Evolutionary conservation across 331 rosid species (phyloP).

Genomic region (Rhamnella rubrinervis): DNA sequence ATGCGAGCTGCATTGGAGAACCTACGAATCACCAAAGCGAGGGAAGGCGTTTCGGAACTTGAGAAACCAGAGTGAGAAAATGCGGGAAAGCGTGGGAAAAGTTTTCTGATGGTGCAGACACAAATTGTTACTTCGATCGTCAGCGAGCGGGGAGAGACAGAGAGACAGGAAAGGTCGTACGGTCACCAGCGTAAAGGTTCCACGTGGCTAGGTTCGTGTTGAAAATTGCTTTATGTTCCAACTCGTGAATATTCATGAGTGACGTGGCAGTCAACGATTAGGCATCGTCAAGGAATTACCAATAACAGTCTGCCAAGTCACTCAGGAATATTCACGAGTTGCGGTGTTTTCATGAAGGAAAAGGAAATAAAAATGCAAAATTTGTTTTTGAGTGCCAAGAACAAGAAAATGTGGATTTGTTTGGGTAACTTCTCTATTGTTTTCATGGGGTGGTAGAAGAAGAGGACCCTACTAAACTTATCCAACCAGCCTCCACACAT

Average conservation of each 20-base stretch:
- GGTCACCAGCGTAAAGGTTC: slow-evolving; percentile 9
- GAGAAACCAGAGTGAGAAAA: slow-evolving; percentile 32
- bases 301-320: too few species aligned
- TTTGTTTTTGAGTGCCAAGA: too few species aligned
- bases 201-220: slow-evolving; percentile 14
- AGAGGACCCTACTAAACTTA: slow-evolving; percentile 44
- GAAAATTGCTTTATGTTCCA: too few species aligned
- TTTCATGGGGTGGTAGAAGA: too few species aligned
- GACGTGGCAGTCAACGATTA: too few species aligned
- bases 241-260: too few species aligned
- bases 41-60: background rate
- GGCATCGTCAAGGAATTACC: too few species aligned
- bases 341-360: too few species aligned
- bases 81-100: slow-evolving; percentile 11
- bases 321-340: too few species aligned
- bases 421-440: too few species aligned
- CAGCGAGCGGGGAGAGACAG: slow-evolving; percentile 26
- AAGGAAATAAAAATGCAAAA: too few species aligned
- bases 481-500: slow-evolving; percentile 70
- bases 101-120: background rate
- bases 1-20: slow-evolving; percentile 32
- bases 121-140: slow-evolving; percentile 29
- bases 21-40: background rate
- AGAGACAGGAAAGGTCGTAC: slow-evolving; percentile 15
- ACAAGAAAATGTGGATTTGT: too few species aligned